A percentile compares a stretch with the other conserved stretches of the same genome.
These are phyloP conservation scores for Hygrocybe punicea DNA, from an alignment of 768 basidiomycete species.

Conservation along the genomic window DNA sequence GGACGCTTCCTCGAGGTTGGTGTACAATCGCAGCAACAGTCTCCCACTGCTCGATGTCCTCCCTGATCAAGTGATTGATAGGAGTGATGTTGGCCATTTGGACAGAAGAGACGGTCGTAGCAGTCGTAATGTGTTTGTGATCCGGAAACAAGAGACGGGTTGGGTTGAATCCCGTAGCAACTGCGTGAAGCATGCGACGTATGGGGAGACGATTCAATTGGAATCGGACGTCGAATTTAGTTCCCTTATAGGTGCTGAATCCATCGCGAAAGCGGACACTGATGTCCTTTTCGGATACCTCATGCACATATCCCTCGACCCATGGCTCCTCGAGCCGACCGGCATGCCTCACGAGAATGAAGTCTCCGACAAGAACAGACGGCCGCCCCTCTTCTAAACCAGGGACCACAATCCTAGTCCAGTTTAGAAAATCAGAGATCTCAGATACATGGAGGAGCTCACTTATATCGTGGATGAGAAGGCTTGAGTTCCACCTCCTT, in stretches of 20 bases:
- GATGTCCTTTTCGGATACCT: constrained; percentile 41
- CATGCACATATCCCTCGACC: constrained; percentile 50
- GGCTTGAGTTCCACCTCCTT: constrained; percentile 34
- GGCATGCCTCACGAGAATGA: constrained; percentile 34
- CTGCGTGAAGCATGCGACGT: constrained; percentile 54
- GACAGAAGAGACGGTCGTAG: constrained; percentile 22
- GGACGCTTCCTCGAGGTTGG: constrained; percentile 45
- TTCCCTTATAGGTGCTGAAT: constrained; percentile 42
- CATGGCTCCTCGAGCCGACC: constrained; percentile 26
- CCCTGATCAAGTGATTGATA: constrained; percentile 33
- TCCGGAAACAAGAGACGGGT: constrained; percentile 49
- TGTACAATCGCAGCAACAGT: constrained; percentile 49
- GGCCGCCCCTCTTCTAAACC: constrained; percentile 59
- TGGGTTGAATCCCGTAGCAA: constrained; percentile 38
- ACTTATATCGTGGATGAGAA: constrained; percentile 45
- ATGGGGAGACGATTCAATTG: constrained; percentile 52
- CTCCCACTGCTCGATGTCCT: constrained; percentile 48
- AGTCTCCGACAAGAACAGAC: constrained; percentile 54
- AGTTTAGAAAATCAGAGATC: background rate
- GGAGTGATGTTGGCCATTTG: constrained; percentile 22
- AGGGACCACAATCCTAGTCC: constrained; percentile 45
- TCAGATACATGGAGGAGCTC: constrained; percentile 11
- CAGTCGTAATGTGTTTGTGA: constrained; percentile 21
- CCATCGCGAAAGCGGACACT: constrained; percentile 45
- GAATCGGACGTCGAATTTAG: constrained; percentile 53